Evolutionary conservation across 2,329 filamentous ascomycete species (phyloP).

Genomic region (Nothopassalora personata): DNA sequence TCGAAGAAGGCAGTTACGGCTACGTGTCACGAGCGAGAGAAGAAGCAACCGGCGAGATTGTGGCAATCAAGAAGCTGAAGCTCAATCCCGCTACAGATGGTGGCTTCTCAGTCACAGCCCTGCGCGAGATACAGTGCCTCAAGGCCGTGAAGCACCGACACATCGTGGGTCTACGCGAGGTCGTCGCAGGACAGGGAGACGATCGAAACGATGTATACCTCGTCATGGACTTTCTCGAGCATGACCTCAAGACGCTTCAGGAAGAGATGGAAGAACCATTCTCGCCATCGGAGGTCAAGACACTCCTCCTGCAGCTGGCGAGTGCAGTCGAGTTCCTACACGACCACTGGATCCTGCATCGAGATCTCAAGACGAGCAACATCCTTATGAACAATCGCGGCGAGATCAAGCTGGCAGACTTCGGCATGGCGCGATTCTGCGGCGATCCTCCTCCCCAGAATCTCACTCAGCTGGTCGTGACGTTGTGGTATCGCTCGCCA

Average conservation of each 20-base stretch:
- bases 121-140: constrained; percentile 90
- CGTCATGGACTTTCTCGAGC: constrained; percentile 95
- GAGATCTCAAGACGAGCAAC: constrained; percentile 90
- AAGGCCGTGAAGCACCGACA: constrained; percentile 75
- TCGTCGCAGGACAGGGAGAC: constrained; percentile 50
- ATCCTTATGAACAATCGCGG: constrained; percentile 93
- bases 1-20: constrained; percentile 95
- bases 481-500: constrained; percentile 91
- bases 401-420: constrained; percentile 91
- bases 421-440: constrained; percentile 92
- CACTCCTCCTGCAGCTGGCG: constrained; percentile 74
- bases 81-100: constrained; percentile 67
- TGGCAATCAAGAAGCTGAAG: constrained; percentile 92
- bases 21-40: constrained; percentile 84
- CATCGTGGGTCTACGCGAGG: constrained; percentile 74
- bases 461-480: constrained; percentile 89
- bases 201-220: constrained; percentile 65
- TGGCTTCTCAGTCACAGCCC: constrained; percentile 83
- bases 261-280: constrained; percentile 95
- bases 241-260: constrained; percentile 89
- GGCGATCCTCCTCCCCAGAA: constrained; percentile 67
- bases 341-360: constrained; percentile 78
- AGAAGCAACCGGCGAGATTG: constrained; percentile 66
- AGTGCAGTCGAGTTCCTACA: constrained; percentile 82
- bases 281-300: constrained; percentile 86